These are phyloP conservation scores for Wickerhamomyces rabaulensis DNA, from an alignment of 805 yeast species.

Conservation along the genomic window DNA sequence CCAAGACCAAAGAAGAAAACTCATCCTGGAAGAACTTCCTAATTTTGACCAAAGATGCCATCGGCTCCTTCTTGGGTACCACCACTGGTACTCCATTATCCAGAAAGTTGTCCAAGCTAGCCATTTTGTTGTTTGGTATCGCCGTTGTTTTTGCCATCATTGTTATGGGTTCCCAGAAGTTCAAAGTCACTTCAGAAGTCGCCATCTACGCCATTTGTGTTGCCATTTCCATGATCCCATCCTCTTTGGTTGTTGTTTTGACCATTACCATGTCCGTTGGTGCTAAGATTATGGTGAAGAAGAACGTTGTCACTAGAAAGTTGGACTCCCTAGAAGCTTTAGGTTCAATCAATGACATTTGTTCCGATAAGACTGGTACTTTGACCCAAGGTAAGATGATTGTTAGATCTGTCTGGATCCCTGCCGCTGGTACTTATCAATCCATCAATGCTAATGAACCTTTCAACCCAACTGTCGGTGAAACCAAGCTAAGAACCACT, in stretches of 20 bases:
- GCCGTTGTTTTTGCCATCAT: constrained; percentile 86
- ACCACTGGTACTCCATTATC: constrained; percentile 80
- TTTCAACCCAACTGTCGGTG: constrained; percentile 59
- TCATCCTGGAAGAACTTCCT: constrained; percentile 33
- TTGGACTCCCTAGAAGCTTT: constrained; percentile 74
- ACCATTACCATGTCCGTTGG: constrained; percentile 87
- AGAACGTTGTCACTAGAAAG: constrained; percentile 70
- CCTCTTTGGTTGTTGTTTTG: constrained; percentile 71
- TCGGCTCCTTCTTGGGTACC: constrained; percentile 70
- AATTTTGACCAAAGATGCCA: constrained; percentile 43
- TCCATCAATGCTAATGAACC: constrained; percentile 56
- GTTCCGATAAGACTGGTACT: constrained; percentile 83
- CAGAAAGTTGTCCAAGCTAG: constrained; percentile 68
- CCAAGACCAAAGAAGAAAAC: constrained; percentile 38
- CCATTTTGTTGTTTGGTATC: constrained; percentile 61
- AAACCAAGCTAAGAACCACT: constrained; percentile 18
- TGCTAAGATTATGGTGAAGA: constrained; percentile 61
- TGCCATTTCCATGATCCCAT: constrained; percentile 73
- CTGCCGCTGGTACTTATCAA: constrained; percentile 51
- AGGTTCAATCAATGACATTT: constrained; percentile 74
- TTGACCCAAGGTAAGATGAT: constrained; percentile 78
- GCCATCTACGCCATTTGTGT: constrained; percentile 89
- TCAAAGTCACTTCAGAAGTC: constrained; percentile 70
- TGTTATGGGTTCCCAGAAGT: constrained; percentile 79
- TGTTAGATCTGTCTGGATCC: constrained; percentile 65